Base-by-base conservation (phyloP, 2,329 filamentous ascomycete species). In the Colletotrichum abscissum region DNA sequence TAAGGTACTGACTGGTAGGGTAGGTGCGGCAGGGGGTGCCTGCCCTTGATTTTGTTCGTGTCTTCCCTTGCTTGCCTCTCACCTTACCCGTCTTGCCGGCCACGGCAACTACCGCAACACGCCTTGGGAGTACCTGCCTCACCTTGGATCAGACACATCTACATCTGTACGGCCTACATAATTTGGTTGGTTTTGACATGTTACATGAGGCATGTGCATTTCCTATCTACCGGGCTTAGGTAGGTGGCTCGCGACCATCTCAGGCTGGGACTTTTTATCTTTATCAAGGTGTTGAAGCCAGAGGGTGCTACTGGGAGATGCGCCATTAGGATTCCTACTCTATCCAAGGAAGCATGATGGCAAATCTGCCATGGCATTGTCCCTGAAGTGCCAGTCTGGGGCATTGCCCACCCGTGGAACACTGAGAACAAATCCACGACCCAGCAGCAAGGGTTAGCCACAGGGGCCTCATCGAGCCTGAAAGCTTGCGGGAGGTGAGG, bases 401-500 rank as follows among this genome's bases (percentile, higher is more conserved):
- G 63, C 52, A 56, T 56, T 33, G 52, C 11, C 63, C 63, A 65
- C 63, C 52, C 38, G 26, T 63, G 26, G 59, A 64, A 38, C 49
- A 64, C 30, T 64, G 46, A 35, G 63, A 46, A 57, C 46, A 38
- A 54, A 35, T 68, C 66, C 59, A 46, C 14, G 54, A 30, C 66
- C 60, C 67, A 65, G 60, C 60, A 24, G 60, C 67, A 35, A 57
- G 70, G 66, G 66, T 69, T 33, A 8, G 24, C 59, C 66, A 69
- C 69, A 63, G 66, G 66, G 69, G 65, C 42, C 55, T 64, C 54
- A 26, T 14, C 42, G 33, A 63, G 66, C 59, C 69, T 72, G 66
- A 59, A 69, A 69, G 66, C 69, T 69, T 69, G 16, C 24, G 4
- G n/a, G 26, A 24, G 22, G 33, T 24, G 42, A 42, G 30, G 62